Base-by-base conservation (phyloP, 2,329 filamentous ascomycete genomes). In the Alternaria viburni region DNA sequence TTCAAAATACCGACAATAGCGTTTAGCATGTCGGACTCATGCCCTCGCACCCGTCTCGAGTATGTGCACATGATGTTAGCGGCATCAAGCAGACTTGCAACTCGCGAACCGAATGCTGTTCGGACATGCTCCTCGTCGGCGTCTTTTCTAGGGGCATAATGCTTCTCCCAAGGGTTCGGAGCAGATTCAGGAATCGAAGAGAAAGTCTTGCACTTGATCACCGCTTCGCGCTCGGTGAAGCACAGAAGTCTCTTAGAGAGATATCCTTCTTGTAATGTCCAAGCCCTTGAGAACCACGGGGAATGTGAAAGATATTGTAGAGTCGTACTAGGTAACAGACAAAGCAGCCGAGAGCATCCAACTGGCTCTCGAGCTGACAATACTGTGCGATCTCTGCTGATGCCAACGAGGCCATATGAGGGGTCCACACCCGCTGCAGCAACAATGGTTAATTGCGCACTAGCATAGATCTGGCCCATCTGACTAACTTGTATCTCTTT, bases 51-150 rank as follows among this genome's bases (percentile, higher is more conserved):
- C n/a, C 49, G 12, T 32, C 0, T 10, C 6, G 49, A 52, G 1
- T 52, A 52, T 10, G 10, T 13, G 0, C 0, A 0, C 25, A 52
- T 11, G 9, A 52, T 17, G 3, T 2, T 28, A 0, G 0, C 12
- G 3, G 30, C 26, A n/a, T n/a, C n/a, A n/a, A n/a, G n/a, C n/a
- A n/a, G n/a, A n/a, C n/a, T n/a, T n/a, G n/a, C n/a, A n/a, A n/a
- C n/a, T n/a, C n/a, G n/a, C n/a, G n/a, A n/a, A n/a, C n/a, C n/a
- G n/a, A n/a, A n/a, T n/a, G n/a, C n/a, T n/a, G n/a, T n/a, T n/a
- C n/a, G n/a, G n/a, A n/a, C n/a, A n/a, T n/a, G n/a, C n/a, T n/a
- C n/a, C n/a, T n/a, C n/a, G n/a, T n/a, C n/a, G n/a, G n/a, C n/a
- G n/a, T n/a, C n/a, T n/a, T n/a, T n/a, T n/a, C n/a, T n/a, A n/a